Percentiles rank a stretch among this genome's conserved stretches.
Evolutionary conservation across 2,329 filamentous ascomycete genomes (phyloP).

Genomic region (Colletotrichum camelliae): DNA sequence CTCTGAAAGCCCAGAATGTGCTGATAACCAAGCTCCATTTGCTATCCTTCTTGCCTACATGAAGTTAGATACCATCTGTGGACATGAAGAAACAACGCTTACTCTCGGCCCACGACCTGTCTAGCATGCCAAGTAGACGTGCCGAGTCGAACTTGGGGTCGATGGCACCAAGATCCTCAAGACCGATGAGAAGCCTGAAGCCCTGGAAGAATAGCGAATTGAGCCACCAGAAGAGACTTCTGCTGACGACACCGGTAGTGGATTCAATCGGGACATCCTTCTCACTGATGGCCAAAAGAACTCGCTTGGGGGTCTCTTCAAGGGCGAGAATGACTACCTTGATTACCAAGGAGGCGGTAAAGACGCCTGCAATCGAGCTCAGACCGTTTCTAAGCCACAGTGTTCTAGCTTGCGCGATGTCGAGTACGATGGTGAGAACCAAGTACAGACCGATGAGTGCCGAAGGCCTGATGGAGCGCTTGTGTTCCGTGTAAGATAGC

Average conservation of each 20-base stretch:
- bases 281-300: slow-evolving; percentile 21
- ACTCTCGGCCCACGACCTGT: slow-evolving; percentile 28
- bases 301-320: slow-evolving; percentile 36
- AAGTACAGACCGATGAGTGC: slow-evolving; percentile 36
- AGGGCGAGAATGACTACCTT: slow-evolving; percentile 34
- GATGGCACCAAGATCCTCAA: slow-evolving; percentile 30
- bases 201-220: slow-evolving; percentile 34
- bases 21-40: slow-evolving; percentile 28
- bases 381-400: slow-evolving; percentile 35
- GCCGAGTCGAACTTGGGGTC: slow-evolving; percentile 32
- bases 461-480: slow-evolving; percentile 35
- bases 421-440: slow-evolving; percentile 35
- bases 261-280: slow-evolving; percentile 32
- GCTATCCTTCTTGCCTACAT: slow-evolving; percentile 23
- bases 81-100: background rate
- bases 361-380: slow-evolving; percentile 29
- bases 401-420: slow-evolving; percentile 36
- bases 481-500: slow-evolving; percentile 41
- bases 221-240: slow-evolving; percentile 42
- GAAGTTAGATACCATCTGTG: background rate
- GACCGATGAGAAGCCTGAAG: slow-evolving; percentile 25
- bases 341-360: slow-evolving; percentile 27
- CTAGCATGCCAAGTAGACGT: slow-evolving; percentile 23
- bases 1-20: slow-evolving; percentile 31
- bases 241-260: slow-evolving; percentile 35